A percentile compares a stretch with the other conserved stretches of the same genome.
These are phyloP conservation scores for Pseudogymnoascus sp. DNA, from an alignment of 2,329 filamentous ascomycete genomes.

Conservation along the genomic window DNA sequence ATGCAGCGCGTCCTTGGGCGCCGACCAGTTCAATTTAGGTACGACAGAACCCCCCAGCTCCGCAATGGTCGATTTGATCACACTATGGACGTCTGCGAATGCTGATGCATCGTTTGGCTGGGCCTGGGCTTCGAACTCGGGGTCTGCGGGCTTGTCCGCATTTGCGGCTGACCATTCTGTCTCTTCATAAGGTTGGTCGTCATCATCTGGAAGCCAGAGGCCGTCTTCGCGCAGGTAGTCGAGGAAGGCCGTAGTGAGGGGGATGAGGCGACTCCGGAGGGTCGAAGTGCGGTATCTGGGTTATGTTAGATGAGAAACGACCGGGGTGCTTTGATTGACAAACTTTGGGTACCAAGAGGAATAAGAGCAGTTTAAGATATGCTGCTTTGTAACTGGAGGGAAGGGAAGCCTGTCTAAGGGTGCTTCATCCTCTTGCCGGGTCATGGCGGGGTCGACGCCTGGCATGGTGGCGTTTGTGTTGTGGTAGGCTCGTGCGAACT, in stretches of 20 bases:
- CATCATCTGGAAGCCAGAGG: conserved; percentile 70
- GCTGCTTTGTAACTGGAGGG: conserved; percentile 72
- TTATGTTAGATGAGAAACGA: background rate
- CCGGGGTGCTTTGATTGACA: conserved; percentile 16
- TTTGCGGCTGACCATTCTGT: conserved; percentile 34
- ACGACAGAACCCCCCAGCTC: conserved; percentile 80
- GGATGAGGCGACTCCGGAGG: conserved; percentile 78
- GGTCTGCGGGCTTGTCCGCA: conserved; percentile 37
- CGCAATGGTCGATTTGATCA: conserved; percentile 68
- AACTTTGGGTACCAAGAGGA: conserved; percentile 81
- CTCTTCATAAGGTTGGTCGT: conserved; percentile 22
- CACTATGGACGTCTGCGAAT: conserved; percentile 65
- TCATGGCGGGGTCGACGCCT: conserved; percentile 3
- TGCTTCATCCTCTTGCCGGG: conserved; percentile 14
- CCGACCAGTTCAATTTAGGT: conserved; percentile 96
- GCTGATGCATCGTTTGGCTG: conserved; percentile 15
- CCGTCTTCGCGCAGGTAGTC: conserved; percentile 87
- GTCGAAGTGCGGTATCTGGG: conserved; percentile 67
- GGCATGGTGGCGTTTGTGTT: conserved; percentile 1
- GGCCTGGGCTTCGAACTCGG: conserved; percentile 14
- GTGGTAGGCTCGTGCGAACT: background rate
- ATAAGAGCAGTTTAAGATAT: conserved; percentile 92
- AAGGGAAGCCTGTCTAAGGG: conserved; percentile 51
- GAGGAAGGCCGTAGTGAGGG: conserved; percentile 67
- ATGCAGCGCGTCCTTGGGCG: conserved; percentile 92